These are phyloP conservation scores for Plasmodium vivax DNA, from an alignment of 169 alveolate species.

Conservation along the genomic window DNA sequence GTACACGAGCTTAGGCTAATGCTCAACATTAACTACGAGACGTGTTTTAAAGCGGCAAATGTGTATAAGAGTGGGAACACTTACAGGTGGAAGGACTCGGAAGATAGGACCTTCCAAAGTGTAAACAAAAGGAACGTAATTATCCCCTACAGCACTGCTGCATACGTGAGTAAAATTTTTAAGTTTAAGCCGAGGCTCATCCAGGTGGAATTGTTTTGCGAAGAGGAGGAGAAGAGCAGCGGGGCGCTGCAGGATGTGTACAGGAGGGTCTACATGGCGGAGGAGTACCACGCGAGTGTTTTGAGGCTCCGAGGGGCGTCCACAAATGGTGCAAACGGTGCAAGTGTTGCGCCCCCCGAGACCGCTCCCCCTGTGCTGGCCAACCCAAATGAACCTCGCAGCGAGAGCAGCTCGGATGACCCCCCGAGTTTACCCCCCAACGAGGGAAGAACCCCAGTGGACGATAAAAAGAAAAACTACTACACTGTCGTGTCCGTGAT, in stretches of 20 bases:
- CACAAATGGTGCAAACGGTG: neutral
- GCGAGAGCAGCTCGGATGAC: neutral
- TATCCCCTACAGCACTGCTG: conserved; percentile 84
- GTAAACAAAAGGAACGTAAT: conserved; percentile 81
- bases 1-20: conserved; percentile 83
- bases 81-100: conserved; percentile 83
- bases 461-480: conserved; percentile 16
- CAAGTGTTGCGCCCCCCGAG: neutral
- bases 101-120: conserved; percentile 81
- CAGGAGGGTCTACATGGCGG: conserved; percentile 19
- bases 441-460: conserved; percentile 2
- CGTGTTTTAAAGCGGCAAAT: conserved; percentile 80
- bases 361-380: neutral
- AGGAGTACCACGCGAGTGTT: conserved; percentile 6
- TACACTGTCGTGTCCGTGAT: conserved; percentile 86
- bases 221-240: conserved; percentile 34
- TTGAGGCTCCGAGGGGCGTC: neutral
- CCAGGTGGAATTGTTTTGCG: conserved; percentile 82
- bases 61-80: conserved; percentile 77
- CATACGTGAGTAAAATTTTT: conserved; percentile 79
- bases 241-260: conserved; percentile 34
- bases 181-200: conserved; percentile 82
- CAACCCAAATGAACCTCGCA: neutral
- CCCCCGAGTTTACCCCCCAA: neutral
- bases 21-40: conserved; percentile 77